phyloP scores from a whole-genome alignment of 2,329 filamentous ascomycete genomes.

The Aspergillus felis region DNA sequence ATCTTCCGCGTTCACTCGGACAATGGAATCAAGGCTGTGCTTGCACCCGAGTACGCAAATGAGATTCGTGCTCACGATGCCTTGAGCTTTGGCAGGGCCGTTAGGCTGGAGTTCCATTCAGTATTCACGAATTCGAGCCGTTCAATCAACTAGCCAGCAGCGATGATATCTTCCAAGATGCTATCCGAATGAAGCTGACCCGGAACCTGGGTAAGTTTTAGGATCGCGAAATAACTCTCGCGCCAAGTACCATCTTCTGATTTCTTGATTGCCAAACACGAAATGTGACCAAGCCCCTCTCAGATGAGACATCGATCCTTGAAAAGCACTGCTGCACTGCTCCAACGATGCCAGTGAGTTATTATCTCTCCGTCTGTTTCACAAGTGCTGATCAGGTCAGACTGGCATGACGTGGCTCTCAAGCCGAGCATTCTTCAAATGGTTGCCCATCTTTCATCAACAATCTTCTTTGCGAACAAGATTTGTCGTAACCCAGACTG shows the following conservation, averaged over 20 bases:
- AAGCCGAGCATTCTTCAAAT: conserved; percentile 3
- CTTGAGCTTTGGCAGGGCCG: conserved; percentile 14
- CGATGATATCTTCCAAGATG: conserved; percentile 15
- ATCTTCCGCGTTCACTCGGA: conserved; percentile 15
- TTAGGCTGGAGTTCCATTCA: conserved; percentile 14
- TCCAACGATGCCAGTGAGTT: not conserved
- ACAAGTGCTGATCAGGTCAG: not conserved
- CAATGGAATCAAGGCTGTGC: conserved; percentile 16
- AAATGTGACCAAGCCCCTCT: not conserved
- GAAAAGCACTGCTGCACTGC: not conserved
- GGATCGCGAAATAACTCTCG: not conserved
- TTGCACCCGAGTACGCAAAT: conserved; percentile 17
- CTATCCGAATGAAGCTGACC: conserved; percentile 21
- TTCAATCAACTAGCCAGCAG: conserved; percentile 10
- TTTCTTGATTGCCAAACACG: not conserved
- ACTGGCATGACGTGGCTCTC: conserved; percentile 9
- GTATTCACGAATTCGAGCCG: conserved; percentile 15
- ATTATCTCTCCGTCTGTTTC: not conserved
- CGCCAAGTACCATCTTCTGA: too few species aligned
- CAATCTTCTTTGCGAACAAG: conserved; percentile 21
- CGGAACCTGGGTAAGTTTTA: conserved; percentile 16
- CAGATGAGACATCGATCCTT: not conserved
- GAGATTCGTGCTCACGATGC: conserved; percentile 20
- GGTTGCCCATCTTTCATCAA: conserved; percentile 7
- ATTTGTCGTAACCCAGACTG: conserved; percentile 22